These are phyloP conservation scores for Trichoderma sp. DNA, from an alignment of 2,329 filamentous ascomycete species.

Conservation along the genomic window DNA sequence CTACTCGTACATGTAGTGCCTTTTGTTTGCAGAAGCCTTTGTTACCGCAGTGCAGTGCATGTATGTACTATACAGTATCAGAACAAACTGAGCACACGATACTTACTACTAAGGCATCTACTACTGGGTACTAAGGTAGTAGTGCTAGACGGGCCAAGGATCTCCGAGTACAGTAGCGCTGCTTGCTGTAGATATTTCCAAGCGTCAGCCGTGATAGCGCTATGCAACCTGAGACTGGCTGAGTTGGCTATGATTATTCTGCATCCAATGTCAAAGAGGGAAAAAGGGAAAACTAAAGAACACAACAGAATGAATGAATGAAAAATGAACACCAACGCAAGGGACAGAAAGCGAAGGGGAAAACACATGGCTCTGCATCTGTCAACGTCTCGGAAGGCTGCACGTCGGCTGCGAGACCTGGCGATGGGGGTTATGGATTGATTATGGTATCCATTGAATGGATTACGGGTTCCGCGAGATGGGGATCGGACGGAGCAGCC, in stretches of 20 bases:
- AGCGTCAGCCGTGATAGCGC: constrained; percentile 11
- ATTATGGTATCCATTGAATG: background rate
- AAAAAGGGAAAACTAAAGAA: background rate
- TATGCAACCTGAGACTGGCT: background rate
- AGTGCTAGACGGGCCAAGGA: background rate
- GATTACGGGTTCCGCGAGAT: background rate
- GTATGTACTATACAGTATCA: background rate
- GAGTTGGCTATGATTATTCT: background rate
- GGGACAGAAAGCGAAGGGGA: background rate
- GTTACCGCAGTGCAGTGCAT: background rate
- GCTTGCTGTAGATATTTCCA: background rate
- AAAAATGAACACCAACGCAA: background rate
- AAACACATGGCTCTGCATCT: background rate
- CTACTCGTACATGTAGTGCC: background rate
- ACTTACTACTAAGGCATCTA: background rate
- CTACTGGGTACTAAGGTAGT: too few species aligned
- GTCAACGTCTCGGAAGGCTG: background rate
- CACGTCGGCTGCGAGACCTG: background rate
- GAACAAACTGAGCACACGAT: background rate
- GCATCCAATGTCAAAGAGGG: background rate
- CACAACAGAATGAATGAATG: background rate
- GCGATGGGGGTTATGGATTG: background rate
- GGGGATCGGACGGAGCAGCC: background rate
- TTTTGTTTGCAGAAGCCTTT: background rate
- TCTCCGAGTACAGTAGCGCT: background rate